Conservation (phyloP, 108 stramenopile species). For the Conticribra weissflogii region DNA sequence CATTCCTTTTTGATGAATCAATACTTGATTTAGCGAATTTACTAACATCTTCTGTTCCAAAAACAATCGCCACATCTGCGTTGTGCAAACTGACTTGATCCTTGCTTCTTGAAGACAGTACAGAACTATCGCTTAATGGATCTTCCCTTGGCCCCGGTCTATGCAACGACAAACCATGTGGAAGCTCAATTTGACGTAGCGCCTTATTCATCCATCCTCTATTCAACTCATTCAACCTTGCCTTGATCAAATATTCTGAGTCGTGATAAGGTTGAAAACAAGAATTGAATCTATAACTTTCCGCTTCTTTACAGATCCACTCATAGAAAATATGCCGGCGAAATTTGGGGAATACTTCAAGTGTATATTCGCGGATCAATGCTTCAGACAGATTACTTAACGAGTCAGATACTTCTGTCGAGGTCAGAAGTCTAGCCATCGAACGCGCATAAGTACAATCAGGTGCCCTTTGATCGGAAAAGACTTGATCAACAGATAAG, state of each 20-base stretch:
- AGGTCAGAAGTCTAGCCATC: slow-evolving; percentile 27
- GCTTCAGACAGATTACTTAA: slow-evolving; percentile 54
- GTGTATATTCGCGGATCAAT: slow-evolving; percentile 70
- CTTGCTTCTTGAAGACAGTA: not conserved
- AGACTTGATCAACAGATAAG: slow-evolving; percentile 21
- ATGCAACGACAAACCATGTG: slow-evolving; percentile 74
- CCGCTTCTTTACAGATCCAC: slow-evolving; percentile 71
- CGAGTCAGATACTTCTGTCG: slow-evolving; percentile 34
- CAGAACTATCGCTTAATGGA: not conserved
- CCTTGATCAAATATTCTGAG: slow-evolving; percentile 32
- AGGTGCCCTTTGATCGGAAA: slow-evolving; percentile 21
- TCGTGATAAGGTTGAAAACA: slow-evolving; percentile 1
- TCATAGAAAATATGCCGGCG: slow-evolving; percentile 81
- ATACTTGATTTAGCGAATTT: slow-evolving; percentile 12
- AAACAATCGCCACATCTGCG: slow-evolving; percentile 80
- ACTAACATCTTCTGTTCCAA: slow-evolving; percentile 44
- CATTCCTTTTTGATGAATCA: slow-evolving; percentile 35
- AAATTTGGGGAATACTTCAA: slow-evolving; percentile 64
- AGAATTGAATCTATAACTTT: slow-evolving; percentile 13
- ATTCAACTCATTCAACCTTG: slow-evolving; percentile 24
- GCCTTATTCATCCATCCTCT: slow-evolving; percentile 67
- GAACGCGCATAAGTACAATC: not conserved
- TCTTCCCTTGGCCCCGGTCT: slow-evolving; percentile 45
- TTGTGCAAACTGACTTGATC: slow-evolving; percentile 25
- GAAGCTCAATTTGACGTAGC: slow-evolving; percentile 71